A percentile compares a stretch with the other conserved stretches of the same genome.
Evolutionary conservation across 495 filamentous ascomycete genomes (phyloP).

Genomic region (Durotheca rogersii): DNA sequence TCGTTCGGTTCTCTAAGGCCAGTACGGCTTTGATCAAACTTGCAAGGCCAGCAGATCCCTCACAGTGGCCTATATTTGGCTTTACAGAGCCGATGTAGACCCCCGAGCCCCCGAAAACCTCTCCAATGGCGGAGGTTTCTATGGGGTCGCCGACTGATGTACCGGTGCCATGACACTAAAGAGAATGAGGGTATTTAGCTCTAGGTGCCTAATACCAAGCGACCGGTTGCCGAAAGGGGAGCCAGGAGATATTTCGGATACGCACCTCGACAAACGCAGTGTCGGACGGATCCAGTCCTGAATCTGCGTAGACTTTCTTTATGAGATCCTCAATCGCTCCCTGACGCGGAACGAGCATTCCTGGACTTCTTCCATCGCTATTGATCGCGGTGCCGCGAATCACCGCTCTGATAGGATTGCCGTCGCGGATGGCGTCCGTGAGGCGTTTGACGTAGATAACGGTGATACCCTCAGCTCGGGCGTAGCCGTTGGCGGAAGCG

Average conservation of each 20-base stretch:
- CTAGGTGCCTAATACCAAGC: background rate
- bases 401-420: constrained; percentile 53
- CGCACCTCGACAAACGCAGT: constrained; percentile 38
- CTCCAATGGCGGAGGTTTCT: constrained; percentile 37
- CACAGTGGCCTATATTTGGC: constrained; percentile 53
- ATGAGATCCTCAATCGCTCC: constrained; percentile 51
- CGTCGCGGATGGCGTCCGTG: constrained; percentile 46
- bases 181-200: background rate
- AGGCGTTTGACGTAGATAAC: constrained; percentile 50
- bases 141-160: constrained; percentile 42
- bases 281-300: constrained; percentile 42
- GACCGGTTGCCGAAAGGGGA: background rate
- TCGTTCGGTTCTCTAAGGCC: constrained; percentile 48
- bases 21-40: constrained; percentile 53
- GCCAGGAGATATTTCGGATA: background rate
- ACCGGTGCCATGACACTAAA: constrained; percentile 37
- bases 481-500: constrained; percentile 37
- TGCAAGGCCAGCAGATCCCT: constrained; percentile 49
- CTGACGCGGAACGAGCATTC: constrained; percentile 48
- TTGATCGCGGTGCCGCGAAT: constrained; percentile 52
- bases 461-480: constrained; percentile 34
- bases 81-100: constrained; percentile 54
- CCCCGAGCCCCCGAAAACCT: constrained; percentile 33
- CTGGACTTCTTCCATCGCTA: constrained; percentile 41
- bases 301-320: constrained; percentile 40